A percentile compares a stretch with the other conserved stretches of the same genome.
These are phyloP conservation scores for Ogataea paradorogensis DNA, from an alignment of 805 yeast species.

Conservation along the genomic window DNA sequence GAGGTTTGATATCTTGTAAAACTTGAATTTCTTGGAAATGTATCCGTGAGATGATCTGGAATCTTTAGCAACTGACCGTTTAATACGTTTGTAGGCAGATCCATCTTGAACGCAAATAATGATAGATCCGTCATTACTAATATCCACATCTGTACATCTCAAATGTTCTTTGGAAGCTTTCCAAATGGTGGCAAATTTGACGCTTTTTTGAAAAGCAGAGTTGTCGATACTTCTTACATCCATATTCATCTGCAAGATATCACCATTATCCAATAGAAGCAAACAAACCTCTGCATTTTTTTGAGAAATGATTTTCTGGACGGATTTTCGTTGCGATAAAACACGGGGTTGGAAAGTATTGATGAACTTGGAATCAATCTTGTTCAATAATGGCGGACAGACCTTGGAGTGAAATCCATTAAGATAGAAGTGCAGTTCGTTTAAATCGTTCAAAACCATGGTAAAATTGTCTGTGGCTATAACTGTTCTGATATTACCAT, in stretches of 20 bases:
- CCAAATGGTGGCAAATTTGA: slow-evolving; percentile 57
- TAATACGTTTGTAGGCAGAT: slow-evolving; percentile 50
- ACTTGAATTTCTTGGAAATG: slow-evolving; percentile 42
- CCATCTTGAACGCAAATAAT: slow-evolving; percentile 70
- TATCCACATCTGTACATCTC: slow-evolving; percentile 64
- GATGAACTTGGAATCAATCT: slow-evolving; percentile 43
- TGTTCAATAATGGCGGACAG: slow-evolving; percentile 30
- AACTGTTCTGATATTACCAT: slow-evolving; percentile 51
- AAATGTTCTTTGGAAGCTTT: slow-evolving; percentile 54
- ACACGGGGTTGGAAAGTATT: slow-evolving; percentile 52
- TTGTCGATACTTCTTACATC: slow-evolving; percentile 29
- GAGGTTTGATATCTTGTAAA: slow-evolving; percentile 49
- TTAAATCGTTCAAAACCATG: slow-evolving; percentile 52
- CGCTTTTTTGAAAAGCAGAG: slow-evolving; percentile 36
- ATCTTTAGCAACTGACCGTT: slow-evolving; percentile 33
- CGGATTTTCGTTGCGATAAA: slow-evolving; percentile 39
- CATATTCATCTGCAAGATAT: slow-evolving; percentile 41
- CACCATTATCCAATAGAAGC: slow-evolving; percentile 59
- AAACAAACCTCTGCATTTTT: slow-evolving; percentile 42
- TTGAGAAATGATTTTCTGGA: slow-evolving; percentile 35
- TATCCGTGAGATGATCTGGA: slow-evolving; percentile 21
- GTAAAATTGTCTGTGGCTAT: slow-evolving; percentile 70
- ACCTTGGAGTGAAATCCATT: slow-evolving; percentile 57
- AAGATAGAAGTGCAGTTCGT: slow-evolving; percentile 61
- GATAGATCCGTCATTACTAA: slow-evolving; percentile 65